Base-by-base conservation (phyloP, 164 flowering plant species). In the Magnolia changhungtana region DNA sequence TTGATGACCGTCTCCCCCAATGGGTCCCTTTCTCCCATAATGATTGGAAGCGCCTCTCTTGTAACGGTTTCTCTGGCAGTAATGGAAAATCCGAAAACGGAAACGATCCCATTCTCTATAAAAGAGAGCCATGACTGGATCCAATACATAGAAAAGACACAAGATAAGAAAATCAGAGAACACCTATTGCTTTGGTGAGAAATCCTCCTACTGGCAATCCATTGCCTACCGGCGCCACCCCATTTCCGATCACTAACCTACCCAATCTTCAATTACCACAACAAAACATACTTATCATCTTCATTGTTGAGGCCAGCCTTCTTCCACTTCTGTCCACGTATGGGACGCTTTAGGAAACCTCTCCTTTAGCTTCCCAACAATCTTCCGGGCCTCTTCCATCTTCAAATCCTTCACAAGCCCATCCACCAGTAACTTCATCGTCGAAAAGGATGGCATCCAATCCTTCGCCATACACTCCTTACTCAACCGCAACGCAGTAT, bases 111-210 rank as follows among this genome's bases (percentile, higher is more conserved):
- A 37, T 3, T 37, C 45, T 37, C 45, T 37, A 37, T 37, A 2
- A 78, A 49, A 63, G 80, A 87, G 0, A 90, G 85, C 81, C 93
- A 95, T 31, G 74, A 83, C 13, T 74, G 73, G 37, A 87, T 79
- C 91, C 97, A 77, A 89, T 87, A 69, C 88, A 95, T 61, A 74
- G 70, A 0, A 81, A 89, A 0, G 97, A 93, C 1, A 90, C 80
- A 67, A 94, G 92, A 8, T 88, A 76, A 10, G 98, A 92, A 24
- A 94, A 88, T 9, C 89, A 88, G 89, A 90, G 92, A 77, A 93
- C 88, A n/a, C 87, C 88, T 78, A 92, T 76, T 82, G 93, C 87
- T 50, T 82, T 83, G 20, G 86, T 84, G 0, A 97, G 97, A 82
- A 37, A 37, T 37, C 5, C 45, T 37, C 45, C 45, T 37, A 4